Conservation (phyloP, 768 basidiomycete genomes). For the Pleurotus tuber-regium region DNA sequence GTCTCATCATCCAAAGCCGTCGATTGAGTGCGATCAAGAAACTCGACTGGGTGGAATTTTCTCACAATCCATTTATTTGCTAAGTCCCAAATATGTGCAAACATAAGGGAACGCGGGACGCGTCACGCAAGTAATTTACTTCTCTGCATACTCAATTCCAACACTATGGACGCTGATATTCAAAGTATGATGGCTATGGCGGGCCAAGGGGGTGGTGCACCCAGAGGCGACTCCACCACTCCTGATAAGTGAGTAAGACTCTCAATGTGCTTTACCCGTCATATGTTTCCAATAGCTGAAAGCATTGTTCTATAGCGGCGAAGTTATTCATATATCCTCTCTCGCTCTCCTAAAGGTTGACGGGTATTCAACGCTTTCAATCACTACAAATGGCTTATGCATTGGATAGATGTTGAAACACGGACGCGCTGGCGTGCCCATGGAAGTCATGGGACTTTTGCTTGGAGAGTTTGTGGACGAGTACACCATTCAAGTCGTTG, state of each 20-base stretch:
- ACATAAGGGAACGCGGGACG: slow-evolving; percentile 30
- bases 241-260: slow-evolving; percentile 87
- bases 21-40: no score
- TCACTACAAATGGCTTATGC: slow-evolving; percentile 1
- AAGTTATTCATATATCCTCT: slow-evolving; percentile 96
- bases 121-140: slow-evolving; percentile 35
- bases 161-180: slow-evolving; percentile 48
- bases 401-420: slow-evolving; percentile 91
- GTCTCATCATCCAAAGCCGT: no score
- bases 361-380: neutral
- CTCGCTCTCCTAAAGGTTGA: slow-evolving; percentile 92
- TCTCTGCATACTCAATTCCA: slow-evolving; percentile 14
- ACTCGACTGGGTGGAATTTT: no score
- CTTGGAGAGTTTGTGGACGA: slow-evolving; percentile 98
- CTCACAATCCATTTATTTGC: slow-evolving; percentile 8
- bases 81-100: neutral
- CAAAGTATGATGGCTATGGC: slow-evolving; percentile 49
- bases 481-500: slow-evolving; percentile 90
- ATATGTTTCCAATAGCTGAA: neutral
- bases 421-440: slow-evolving; percentile 96
- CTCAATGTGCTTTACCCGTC: slow-evolving; percentile 7
- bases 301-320: slow-evolving; percentile 53
- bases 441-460: slow-evolving; percentile 99
- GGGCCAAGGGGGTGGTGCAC: slow-evolving; percentile 37
- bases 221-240: slow-evolving; percentile 46